Evolutionary conservation across 345 rosid species (phyloP).

Genomic region (Cardamine chenopodiifolia): DNA sequence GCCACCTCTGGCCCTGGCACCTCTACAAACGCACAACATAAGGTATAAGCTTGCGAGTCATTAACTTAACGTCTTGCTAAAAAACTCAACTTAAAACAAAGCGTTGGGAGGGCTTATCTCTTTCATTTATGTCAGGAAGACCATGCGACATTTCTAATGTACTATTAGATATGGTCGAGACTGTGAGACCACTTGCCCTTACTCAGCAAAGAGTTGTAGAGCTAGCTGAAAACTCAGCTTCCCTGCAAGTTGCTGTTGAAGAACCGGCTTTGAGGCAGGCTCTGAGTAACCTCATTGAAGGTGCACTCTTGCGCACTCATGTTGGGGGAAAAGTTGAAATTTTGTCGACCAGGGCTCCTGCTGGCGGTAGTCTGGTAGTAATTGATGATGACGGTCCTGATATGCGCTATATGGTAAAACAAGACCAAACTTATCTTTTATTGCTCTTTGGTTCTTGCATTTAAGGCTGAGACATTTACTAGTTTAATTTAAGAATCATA

Average conservation of each 20-base stretch:
- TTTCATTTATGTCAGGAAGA: slow-evolving; percentile 83
- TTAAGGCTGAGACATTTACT: not conserved
- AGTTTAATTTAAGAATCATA: not conserved
- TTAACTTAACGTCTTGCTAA: slow-evolving; percentile 3
- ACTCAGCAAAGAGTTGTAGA: slow-evolving; percentile 75
- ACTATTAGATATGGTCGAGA: slow-evolving; percentile 72
- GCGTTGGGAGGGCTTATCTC: slow-evolving; percentile 44
- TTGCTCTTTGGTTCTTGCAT: not conserved
- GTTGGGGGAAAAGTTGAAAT: slow-evolving; percentile 81
- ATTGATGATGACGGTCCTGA: slow-evolving; percentile 94
- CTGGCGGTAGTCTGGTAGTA: slow-evolving; percentile 75
- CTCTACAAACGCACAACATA: slow-evolving; percentile 58
- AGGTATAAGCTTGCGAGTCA: slow-evolving; percentile 50
- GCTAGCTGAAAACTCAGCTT: slow-evolving; percentile 54
- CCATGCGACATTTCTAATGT: slow-evolving; percentile 84
- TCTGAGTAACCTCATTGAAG: slow-evolving; percentile 90
- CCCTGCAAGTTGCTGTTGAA: slow-evolving; percentile 80
- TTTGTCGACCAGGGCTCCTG: slow-evolving; percentile 72
- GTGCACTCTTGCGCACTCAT: slow-evolving; percentile 86
- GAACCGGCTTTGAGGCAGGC: slow-evolving; percentile 90
- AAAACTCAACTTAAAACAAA: slow-evolving; percentile 18
- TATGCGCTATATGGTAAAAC: slow-evolving; percentile 91
- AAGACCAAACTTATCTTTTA: not conserved
- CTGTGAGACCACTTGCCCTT: slow-evolving; percentile 77
- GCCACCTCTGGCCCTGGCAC: slow-evolving; percentile 83